Conservation (phyloP, 208 protist genomes). For the Histomonas meleagridis region DNA sequence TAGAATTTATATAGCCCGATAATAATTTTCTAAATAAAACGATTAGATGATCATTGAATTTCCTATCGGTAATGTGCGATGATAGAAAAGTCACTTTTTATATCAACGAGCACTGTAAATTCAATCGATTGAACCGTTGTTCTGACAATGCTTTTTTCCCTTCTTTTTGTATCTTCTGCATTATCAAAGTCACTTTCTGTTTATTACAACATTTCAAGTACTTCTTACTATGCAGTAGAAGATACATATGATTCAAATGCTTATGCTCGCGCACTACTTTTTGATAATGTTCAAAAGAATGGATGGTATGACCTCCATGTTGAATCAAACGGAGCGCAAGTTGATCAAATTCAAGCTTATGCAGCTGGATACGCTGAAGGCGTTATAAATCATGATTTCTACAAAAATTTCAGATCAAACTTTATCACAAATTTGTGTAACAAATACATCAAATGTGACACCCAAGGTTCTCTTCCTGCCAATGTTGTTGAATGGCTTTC, state of each 20-base stretch:
- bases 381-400: not conserved
- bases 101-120: no score
- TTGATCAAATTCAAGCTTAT: not conserved
- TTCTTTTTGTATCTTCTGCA: no score
- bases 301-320: not conserved
- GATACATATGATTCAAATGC: not conserved
- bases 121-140: no score
- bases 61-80: no score
- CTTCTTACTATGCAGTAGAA: no score
- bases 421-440: not conserved
- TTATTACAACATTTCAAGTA: no score
- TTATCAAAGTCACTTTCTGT: no score
- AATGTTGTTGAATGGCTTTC: not conserved
- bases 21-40: no score
- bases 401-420: not conserved
- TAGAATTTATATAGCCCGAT: no score
- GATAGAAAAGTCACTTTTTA: no score
- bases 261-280: not conserved
- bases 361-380: not conserved
- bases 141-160: no score
- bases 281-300: not conserved
- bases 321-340: not conserved
- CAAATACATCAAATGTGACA: not conserved
- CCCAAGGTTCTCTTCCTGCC: not conserved
- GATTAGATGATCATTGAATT: no score